A percentile compares a stretch with the other conserved stretches of the same genome.
phyloP scores from a whole-genome alignment of 345 rosid genomes.

The thale cress (Arabidopsis thaliana) region DNA sequence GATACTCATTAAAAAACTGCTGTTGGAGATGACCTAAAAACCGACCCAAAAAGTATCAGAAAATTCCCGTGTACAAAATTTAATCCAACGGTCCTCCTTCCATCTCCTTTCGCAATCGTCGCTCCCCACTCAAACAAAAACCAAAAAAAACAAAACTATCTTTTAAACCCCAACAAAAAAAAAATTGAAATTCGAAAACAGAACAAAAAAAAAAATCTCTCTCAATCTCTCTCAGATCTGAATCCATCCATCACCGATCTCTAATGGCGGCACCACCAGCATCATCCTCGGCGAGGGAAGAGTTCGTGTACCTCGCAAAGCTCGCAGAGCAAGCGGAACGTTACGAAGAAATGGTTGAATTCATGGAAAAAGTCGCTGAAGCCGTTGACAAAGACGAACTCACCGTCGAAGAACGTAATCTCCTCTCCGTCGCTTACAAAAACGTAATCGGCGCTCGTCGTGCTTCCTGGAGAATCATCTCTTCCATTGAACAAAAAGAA shows the following conservation, averaged over 20 bases:
- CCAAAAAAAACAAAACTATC: not conserved
- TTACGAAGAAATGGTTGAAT: slow-evolving; percentile 97
- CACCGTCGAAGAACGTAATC: slow-evolving; percentile 85
- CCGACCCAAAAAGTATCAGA: slow-evolving; percentile 15
- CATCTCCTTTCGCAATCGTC: slow-evolving; percentile 31
- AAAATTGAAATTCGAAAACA: not conserved
- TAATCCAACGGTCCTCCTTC: slow-evolving; percentile 39
- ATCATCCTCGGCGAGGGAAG: slow-evolving; percentile 65
- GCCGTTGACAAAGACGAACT: slow-evolving; percentile 70
- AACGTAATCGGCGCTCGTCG: slow-evolving; percentile 93
- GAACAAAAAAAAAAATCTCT: slow-evolving; percentile 1
- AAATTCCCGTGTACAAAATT: slow-evolving; percentile 33
- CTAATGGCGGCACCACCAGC: slow-evolving; percentile 50
- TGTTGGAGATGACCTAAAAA: not conserved
- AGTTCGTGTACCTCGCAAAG: slow-evolving; percentile 85
- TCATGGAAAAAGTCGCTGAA: slow-evolving; percentile 85
- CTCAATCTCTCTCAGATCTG: slow-evolving; percentile 34
- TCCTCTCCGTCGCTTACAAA: slow-evolving; percentile 93
- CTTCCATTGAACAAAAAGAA: slow-evolving; percentile 92
- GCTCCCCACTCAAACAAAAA: slow-evolving; percentile 31
- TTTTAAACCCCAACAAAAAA: not conserved
- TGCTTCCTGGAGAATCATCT: slow-evolving; percentile 90
- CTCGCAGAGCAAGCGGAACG: slow-evolving; percentile 96
- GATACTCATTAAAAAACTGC: no score
- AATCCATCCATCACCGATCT: slow-evolving; percentile 37